phyloP scores from a whole-genome alignment of 495 filamentous ascomycete genomes.

The Haplographium delicatum region DNA sequence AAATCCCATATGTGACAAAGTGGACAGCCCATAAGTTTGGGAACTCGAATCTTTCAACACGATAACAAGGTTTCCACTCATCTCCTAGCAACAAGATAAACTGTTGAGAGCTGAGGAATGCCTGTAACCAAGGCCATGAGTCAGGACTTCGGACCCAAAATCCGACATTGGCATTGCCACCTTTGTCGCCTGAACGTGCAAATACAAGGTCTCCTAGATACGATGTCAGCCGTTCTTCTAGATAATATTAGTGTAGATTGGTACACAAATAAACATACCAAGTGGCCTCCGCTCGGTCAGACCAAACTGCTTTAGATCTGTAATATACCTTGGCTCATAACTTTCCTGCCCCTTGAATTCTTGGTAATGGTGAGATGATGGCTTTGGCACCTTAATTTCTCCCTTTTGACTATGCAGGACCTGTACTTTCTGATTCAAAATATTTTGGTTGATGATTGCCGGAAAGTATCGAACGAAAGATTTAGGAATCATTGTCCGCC shows the following conservation, averaged over 20 bases:
- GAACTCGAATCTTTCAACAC: slow-evolving; percentile 29
- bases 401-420: not conserved
- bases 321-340: not conserved
- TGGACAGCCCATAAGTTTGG: slow-evolving; percentile 28
- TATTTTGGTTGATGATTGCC: slow-evolving; percentile 12
- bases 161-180: slow-evolving; percentile 30
- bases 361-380: not conserved
- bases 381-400: not conserved
- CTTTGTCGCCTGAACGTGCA: slow-evolving; percentile 33
- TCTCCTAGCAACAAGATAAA: slow-evolving; percentile 27
- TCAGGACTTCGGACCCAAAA: slow-evolving; percentile 25
- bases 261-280: not conserved
- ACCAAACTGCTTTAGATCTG: not conserved
- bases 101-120: slow-evolving; percentile 22
- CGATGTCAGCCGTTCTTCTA: not conserved
- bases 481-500: slow-evolving; percentile 25
- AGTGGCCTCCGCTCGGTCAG: not conserved
- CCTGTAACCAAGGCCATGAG: slow-evolving; percentile 31
- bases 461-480: slow-evolving; percentile 29
- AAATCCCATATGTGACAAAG: slow-evolving; percentile 28
- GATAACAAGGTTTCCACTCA: slow-evolving; percentile 24
- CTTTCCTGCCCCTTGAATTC: not conserved
- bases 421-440: slow-evolving; percentile 14
- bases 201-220: slow-evolving; percentile 27
- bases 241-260: not conserved